Base-by-base conservation (phyloP, 345 rosid species). In the Eucalyptus paniculata region DNA sequence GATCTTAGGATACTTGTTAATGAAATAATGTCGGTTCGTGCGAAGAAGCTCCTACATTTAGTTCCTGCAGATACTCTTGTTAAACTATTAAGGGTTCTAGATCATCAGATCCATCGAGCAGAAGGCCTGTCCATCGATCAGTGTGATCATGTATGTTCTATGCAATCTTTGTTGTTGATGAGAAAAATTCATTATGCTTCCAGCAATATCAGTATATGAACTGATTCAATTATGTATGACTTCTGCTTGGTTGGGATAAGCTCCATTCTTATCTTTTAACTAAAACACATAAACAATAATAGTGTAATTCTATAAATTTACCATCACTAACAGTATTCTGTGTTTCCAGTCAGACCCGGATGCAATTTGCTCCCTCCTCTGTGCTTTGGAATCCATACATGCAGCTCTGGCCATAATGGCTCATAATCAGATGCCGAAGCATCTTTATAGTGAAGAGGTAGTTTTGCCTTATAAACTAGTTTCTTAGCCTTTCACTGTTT, bases 51-150 rank as follows among this genome's bases (percentile, higher is more conserved):
- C 93, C 93, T 98, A 34, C 97, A 98, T 93, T 91, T 95, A 95
- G 97, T 97, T 90, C 97, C 98, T 87, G 96, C 93, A 87, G 98
- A 97, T 93, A 91, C 93, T 92, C 96, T 98, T 88, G 93, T 96
- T 85, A 95, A 95, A 91, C 90, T 96, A 87, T 92, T 98, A 88
- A 94, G 89, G 91, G 93, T 96, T 90, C 94, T 98, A 50, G 99
- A 98, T 94, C 96, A 95, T 93, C 99, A 98, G 92, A 98, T 98
- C 92, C 99, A 98, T 93, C 96, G 97, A 89, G 99, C 99, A 88
- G 99, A 97, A 92, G 99, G 99, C 88, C 93, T 97, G 89, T 95
- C 99, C 21, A 82, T 97, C 56, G 92, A 92, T 91, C 95, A 93
- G 87, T 95, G 87, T 90, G 97, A 97, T 62, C 94, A 93, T 91